Percentiles rank a stretch among this genome's conserved stretches.
Conservation (phyloP, 2,329 filamentous ascomycete genomes). For the Alternaria atra region DNA sequence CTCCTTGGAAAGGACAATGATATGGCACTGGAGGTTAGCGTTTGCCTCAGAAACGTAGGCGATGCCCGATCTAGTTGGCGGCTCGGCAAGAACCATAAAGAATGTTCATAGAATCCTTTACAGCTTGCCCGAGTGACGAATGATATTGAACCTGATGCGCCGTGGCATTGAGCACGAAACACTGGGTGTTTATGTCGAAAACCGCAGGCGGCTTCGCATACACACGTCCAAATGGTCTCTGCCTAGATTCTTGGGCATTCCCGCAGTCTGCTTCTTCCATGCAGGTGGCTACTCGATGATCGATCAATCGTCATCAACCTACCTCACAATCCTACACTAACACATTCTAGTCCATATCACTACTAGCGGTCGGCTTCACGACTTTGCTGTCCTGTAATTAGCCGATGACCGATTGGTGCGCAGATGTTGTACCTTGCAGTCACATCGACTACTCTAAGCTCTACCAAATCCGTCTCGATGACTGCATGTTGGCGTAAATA, state of each 20-base stretch:
- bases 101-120: background rate
- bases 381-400: constrained; percentile 1
- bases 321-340: constrained; percentile 2
- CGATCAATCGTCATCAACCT: constrained; percentile 1
- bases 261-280: background rate
- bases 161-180: background rate
- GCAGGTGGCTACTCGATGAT: background rate
- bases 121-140: background rate
- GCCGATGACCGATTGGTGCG: constrained; percentile 4
- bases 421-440: constrained; percentile 1
- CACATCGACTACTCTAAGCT: constrained; percentile 1
- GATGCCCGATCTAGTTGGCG: constrained; percentile 6
- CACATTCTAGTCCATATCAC: constrained; percentile 1
- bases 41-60: constrained; percentile 1
- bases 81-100: constrained; percentile 2
- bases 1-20: background rate
- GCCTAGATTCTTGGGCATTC: background rate
- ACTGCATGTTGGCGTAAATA: background rate
- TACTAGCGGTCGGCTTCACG: constrained; percentile 2
- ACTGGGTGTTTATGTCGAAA: constrained; percentile 1
- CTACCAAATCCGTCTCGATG: background rate
- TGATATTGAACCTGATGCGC: background rate
- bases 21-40: background rate
- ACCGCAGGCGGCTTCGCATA: background rate
- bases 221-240: background rate